These are phyloP conservation scores for Diatrype stigma DNA, from an alignment of 2,329 filamentous ascomycete species.

Conservation along the genomic window DNA sequence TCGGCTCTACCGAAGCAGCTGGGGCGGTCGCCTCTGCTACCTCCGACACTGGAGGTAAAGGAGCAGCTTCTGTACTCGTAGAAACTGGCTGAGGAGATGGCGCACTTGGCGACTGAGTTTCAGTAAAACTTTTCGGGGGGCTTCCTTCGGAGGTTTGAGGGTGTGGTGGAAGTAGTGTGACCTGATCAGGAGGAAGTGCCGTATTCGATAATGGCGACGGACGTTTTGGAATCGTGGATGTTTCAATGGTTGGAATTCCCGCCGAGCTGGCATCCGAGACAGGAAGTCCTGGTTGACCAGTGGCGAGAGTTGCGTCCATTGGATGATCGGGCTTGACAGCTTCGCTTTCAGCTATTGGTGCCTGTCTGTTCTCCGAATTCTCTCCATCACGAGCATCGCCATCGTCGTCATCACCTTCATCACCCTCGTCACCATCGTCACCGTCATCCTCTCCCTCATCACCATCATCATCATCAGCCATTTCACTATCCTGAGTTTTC, in stretches of 20 bases:
- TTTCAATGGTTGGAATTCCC: slow-evolving; percentile 12
- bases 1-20: background rate
- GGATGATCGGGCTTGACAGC: slow-evolving; percentile 23
- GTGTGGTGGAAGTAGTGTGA: slow-evolving; percentile 15
- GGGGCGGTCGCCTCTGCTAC: background rate
- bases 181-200: slow-evolving; percentile 26
- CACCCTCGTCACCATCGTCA: slow-evolving; percentile 41
- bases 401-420: slow-evolving; percentile 41
- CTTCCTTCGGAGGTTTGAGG: slow-evolving; percentile 43
- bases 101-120: slow-evolving; percentile 35
- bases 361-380: slow-evolving; percentile 41
- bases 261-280: slow-evolving; percentile 16
- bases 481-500: slow-evolving; percentile 47
- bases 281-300: slow-evolving; percentile 18
- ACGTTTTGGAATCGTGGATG: slow-evolving; percentile 6
- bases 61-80: background rate
- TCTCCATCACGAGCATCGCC: slow-evolving; percentile 42
- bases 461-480: slow-evolving; percentile 48
- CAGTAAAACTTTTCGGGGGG: slow-evolving; percentile 48
- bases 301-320: slow-evolving; percentile 29
- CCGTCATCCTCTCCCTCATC: slow-evolving; percentile 46
- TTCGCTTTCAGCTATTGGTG: slow-evolving; percentile 25
- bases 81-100: background rate
- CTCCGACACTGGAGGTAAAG: background rate
- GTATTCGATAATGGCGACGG: slow-evolving; percentile 23